Base-by-base conservation (phyloP, 1,284 basidiomycete genomes). In the Ceratobasidium sp. region DNA sequence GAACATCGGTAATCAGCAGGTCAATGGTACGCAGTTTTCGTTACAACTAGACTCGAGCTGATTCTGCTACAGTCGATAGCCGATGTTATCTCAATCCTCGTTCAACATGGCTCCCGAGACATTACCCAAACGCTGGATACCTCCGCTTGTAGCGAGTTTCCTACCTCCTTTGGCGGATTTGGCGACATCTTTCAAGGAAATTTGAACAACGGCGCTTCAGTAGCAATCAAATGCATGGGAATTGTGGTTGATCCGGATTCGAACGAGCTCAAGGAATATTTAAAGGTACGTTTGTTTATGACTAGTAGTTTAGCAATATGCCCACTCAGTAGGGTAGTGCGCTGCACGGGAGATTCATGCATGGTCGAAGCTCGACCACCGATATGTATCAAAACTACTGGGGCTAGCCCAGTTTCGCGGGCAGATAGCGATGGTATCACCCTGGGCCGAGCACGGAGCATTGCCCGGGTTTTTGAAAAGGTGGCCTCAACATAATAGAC, bases 301-400 rank as follows among this genome's bases (percentile, higher is more conserved):
- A 15, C n/a, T n/a, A n/a, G n/a, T 15, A 64, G 17, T 12, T 15
- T 17, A 46, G 42, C 17, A 9, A 56, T 7, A 6, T 20, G 54
- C 54, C 7, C 54, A 9, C 26, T 56, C 54, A 56, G 20, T 64
- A 15, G 3, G 7, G 2, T 13, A 68, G 66, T 7, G n/a, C 28
- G 66, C 66, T 33, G 66, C 66, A 17, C 46, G 66, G 4, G 66
- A 68, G 28, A 68, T 69, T 40, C 48, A 56, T 40, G 42, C 67
- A 12, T 69, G 67, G 67, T 69, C 67, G 6, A 69, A 69, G 15
- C 33, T 46, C 20, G 6, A 54, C 3, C 67, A 69, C 26, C 67
- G 15, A 54, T 50, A 69, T 40, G 48, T 69, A 50, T 38, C 48
- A 17, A 38, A 54, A 17, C 28, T 69, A 4, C 38, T 69, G 3